Evolutionary conservation across 116 monocot genomes (phyloP).

Genomic region (Iris pallida): DNA sequence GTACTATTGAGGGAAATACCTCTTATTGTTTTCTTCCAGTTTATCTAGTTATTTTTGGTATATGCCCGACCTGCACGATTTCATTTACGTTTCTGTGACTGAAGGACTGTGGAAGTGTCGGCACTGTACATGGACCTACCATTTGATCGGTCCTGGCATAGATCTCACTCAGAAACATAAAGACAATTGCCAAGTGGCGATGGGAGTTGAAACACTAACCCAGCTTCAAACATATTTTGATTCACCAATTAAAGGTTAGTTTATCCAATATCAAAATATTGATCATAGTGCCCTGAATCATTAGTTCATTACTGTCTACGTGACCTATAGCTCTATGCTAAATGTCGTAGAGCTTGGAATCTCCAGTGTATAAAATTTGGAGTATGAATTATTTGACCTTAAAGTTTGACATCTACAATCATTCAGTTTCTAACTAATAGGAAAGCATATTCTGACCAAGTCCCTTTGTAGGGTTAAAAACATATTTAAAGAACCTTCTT

Average conservation of each 20-base stretch:
- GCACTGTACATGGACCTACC: conserved; percentile 70
- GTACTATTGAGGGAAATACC: too few relatives aligned
- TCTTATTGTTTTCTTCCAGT: too few relatives aligned
- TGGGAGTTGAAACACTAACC: conserved; percentile 26
- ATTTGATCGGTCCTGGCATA: conserved; percentile 38
- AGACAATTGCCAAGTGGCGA: conserved; percentile 35
- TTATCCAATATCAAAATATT: conserved; percentile 11
- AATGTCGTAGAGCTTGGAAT: too few relatives aligned
- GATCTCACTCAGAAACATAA: conserved; percentile 48
- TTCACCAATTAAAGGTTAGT: conserved; percentile 52
- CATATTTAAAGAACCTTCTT: too few relatives aligned
- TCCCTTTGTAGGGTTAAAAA: too few relatives aligned
- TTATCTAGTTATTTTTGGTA: too few relatives aligned
- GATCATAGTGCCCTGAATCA: background rate
- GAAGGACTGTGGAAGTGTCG: conserved; percentile 82
- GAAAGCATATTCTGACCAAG: too few relatives aligned
- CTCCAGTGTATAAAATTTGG: too few relatives aligned
- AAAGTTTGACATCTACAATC: too few relatives aligned
- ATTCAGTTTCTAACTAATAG: too few relatives aligned
- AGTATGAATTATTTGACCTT: too few relatives aligned
- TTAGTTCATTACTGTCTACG: background rate
- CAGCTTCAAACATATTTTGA: conserved; percentile 22
- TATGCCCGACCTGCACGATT: too few relatives aligned
- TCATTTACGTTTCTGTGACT: conserved; percentile 42
- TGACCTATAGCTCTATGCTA: background rate